These are phyloP conservation scores for Trifolium pratense DNA, from an alignment of 306 rosid genomes.

Conservation along the genomic window DNA sequence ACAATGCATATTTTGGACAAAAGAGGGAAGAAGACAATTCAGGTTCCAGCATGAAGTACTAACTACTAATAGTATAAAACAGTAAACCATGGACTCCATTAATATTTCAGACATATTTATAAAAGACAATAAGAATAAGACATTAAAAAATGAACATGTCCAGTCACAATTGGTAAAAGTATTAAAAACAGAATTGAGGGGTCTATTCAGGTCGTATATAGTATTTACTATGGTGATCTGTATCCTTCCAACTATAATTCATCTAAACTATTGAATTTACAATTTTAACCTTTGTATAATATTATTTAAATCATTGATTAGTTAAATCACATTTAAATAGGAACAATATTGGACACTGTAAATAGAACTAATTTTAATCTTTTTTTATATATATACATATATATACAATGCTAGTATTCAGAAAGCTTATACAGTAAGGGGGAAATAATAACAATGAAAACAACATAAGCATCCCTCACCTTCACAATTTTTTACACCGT, in stretches of 20 bases:
- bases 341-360: too few species aligned
- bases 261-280: too few species aligned
- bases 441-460: neutral
- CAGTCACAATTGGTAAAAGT: neutral
- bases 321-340: too few species aligned
- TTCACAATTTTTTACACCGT: conserved; percentile 82
- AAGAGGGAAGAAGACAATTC: conserved; percentile 10
- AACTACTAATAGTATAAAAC: neutral
- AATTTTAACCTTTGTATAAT: too few species aligned
- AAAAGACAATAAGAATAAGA: conserved; percentile 18
- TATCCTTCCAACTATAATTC: too few species aligned
- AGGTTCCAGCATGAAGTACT: conserved; percentile 13
- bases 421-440: neutral
- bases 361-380: too few species aligned
- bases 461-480: conserved; percentile 58
- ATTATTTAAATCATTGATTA: too few species aligned
- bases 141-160: conserved; percentile 30
- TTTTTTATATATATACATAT: too few species aligned
- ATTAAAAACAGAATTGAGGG: conserved; percentile 5
- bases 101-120: conserved; percentile 1
- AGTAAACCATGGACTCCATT: conserved; percentile 19
- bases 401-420: neutral
- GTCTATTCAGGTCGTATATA: conserved; percentile 20
- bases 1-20: neutral
- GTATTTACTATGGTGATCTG: conserved; percentile 14